These are phyloP conservation scores for Boletus sp. DNA, from an alignment of 768 basidiomycete genomes.

Conservation along the genomic window DNA sequence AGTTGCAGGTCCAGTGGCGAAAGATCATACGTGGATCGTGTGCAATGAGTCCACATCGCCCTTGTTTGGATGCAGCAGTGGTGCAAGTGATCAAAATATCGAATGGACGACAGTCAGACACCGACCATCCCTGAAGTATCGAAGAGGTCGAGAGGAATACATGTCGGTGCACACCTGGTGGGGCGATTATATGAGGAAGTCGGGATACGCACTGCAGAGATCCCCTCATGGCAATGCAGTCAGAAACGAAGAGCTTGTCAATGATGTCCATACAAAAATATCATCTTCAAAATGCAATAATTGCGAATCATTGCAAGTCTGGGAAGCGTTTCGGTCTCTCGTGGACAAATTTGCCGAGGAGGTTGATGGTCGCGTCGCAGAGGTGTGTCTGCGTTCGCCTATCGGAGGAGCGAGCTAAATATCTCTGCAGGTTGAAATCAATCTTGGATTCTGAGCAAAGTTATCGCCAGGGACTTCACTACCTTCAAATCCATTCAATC, in stretches of 20 bases:
- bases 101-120: neutral
- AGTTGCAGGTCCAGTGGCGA: neutral
- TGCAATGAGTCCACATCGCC: too few relatives aligned
- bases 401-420: neutral
- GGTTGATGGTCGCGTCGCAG: constrained; percentile 4
- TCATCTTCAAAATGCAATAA: constrained; percentile 1
- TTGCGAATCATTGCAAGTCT: neutral
- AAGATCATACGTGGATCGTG: constrained; percentile 12
- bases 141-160: neutral
- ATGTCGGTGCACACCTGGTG: constrained; percentile 13
- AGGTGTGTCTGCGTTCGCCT: constrained; percentile 1
- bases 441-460: constrained; percentile 1
- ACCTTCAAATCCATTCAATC: neutral
- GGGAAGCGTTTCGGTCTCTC: constrained; percentile 8
- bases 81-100: too few relatives aligned
- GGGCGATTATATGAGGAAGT: constrained; percentile 14
- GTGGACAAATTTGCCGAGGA: constrained; percentile 9
- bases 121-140: constrained; percentile 5
- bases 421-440: constrained; percentile 10
- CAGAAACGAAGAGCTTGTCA: constrained; percentile 1
- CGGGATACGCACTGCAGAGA: constrained; percentile 1
- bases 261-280: neutral
- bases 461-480: neutral
- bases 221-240: neutral
- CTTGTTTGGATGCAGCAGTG: constrained; percentile 2